Evolutionary conservation across 306 rosid species (phyloP), one percentile per base, ranked within the genome.

Genomic region (Leucaena leucocephala): DNA sequence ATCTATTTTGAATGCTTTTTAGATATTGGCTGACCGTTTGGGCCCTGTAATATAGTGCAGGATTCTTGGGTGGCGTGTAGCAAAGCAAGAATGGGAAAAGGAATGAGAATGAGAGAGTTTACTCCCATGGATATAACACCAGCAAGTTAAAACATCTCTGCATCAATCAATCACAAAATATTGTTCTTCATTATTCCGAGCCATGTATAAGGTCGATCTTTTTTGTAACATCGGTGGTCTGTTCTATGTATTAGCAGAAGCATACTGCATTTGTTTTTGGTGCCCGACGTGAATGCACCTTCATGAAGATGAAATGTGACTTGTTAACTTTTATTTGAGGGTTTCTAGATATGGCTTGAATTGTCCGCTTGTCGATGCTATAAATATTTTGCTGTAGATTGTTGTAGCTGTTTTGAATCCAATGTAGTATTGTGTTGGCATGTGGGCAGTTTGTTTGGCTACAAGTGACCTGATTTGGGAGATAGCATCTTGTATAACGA

Each of bases 391-490:
- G 27, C 27, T 27, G 27, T 27, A 27, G 27, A 27, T 27, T 27
- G 27, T 27, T 27, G 27, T 0, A 27, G 27, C 27, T 0, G 27
- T 27, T 21, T 71, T 76, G 45, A 34, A 33, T 62, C 15, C 68
- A 62, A 39, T 57, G 68, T 50, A 68, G 57, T 49, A 72, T 57
- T 76, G 54, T 68, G 40, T 49, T 64, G 27, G 61, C 69, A 74
- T 75, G 45, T 55, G 83, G n/a, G 49, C 43, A 59, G 66, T 70
- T 64, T 50, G 76, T 71, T 49, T 62, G 62, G 72, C 65, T 77
- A 71, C 73, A 72, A 64, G 50, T 50, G 82, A 64, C 71, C 75
- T 81, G 77, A 80, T 80, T 16, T 65, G 70, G 27, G 43, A 16
- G 5, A 7, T 6, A 65, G 70, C 70, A 65, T 10, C 70, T 38